Conservation (phyloP, 805 yeast species). For the Metschnikowia henanensis region DNA sequence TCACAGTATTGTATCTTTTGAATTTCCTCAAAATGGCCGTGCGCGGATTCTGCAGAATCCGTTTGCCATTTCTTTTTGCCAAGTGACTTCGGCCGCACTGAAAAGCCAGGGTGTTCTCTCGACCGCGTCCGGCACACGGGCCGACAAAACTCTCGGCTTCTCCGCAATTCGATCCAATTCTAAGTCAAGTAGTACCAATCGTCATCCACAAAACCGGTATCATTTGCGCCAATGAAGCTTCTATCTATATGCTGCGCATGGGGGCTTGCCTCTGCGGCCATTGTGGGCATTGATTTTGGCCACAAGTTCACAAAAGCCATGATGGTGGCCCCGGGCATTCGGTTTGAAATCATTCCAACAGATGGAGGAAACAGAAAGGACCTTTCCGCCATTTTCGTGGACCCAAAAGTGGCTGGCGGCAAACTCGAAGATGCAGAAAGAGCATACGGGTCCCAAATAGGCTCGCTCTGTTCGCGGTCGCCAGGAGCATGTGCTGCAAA, state of each 20-base stretch:
- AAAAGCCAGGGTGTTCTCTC: conserved; percentile 15
- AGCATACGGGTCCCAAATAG: conserved; percentile 74
- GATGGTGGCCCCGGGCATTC: conserved; percentile 86
- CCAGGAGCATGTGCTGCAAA: conserved; percentile 70
- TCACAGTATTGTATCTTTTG: no score
- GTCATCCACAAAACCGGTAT: neutral
- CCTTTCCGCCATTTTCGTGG: conserved; percentile 71
- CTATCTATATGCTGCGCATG: conserved; percentile 12
- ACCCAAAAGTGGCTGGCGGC: conserved; percentile 29
- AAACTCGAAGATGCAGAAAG: conserved; percentile 57
- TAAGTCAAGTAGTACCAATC: no score
- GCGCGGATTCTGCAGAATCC: no score
- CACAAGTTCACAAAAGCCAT: conserved; percentile 85
- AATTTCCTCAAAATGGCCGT: no score
- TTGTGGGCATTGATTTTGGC: conserved; percentile 89
- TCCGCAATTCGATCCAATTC: conserved; percentile 6
- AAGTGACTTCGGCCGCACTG: neutral
- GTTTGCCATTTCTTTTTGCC: no score
- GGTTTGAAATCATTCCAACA: conserved; percentile 84
- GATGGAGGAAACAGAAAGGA: conserved; percentile 93
- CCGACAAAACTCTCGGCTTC: conserved; percentile 6
- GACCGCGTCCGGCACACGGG: conserved; percentile 5
- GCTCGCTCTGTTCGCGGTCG: conserved; percentile 65
- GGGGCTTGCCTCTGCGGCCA: conserved; percentile 48
- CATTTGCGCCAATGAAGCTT: conserved; percentile 15